Conservation (phyloP, 2,329 filamentous ascomycete genomes). For the Camptophora hylomeconis region DNA sequence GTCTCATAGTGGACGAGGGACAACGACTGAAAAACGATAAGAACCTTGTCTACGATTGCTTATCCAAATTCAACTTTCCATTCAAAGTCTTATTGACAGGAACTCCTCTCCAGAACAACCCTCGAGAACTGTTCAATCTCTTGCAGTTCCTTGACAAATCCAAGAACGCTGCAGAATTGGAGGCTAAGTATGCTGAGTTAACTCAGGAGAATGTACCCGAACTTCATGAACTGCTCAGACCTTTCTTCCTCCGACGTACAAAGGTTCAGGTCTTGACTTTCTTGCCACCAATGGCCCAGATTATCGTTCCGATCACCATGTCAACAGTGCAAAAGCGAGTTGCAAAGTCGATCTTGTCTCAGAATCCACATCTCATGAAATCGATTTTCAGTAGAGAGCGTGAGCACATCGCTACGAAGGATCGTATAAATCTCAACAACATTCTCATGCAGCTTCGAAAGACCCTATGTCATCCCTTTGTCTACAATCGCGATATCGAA, state of each 20-base stretch:
- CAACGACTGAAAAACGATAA: constrained; percentile 91
- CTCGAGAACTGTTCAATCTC: constrained; percentile 89
- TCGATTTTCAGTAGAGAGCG: constrained; percentile 63
- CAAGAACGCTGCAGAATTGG: constrained; percentile 57
- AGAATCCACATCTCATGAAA: constrained; percentile 78
- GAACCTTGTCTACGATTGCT: constrained; percentile 63
- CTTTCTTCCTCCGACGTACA: constrained; percentile 60
- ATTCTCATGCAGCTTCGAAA: constrained; percentile 92
- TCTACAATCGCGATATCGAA: constrained; percentile 84
- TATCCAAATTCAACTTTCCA: constrained; percentile 61
- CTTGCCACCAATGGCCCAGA: constrained; percentile 82
- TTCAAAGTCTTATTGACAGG: constrained; percentile 78
- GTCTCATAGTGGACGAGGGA: constrained; percentile 85
- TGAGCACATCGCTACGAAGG: constrained; percentile 48
- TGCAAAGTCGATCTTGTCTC: constrained; percentile 83
- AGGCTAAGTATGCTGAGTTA: constrained; percentile 62
- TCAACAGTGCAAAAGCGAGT: constrained; percentile 84
- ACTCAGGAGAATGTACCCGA: constrained; percentile 69
- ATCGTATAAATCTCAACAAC: constrained; percentile 76
- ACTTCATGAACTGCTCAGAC: constrained; percentile 71
- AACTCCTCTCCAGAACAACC: constrained; percentile 75
- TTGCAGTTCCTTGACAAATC: constrained; percentile 77
- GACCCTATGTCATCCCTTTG: constrained; percentile 88
- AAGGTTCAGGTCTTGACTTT: constrained; percentile 86
- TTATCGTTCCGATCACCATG: constrained; percentile 95